These are phyloP conservation scores for Aspergillus sp. DNA, from an alignment of 2,329 filamentous ascomycete genomes.

Conservation along the genomic window DNA sequence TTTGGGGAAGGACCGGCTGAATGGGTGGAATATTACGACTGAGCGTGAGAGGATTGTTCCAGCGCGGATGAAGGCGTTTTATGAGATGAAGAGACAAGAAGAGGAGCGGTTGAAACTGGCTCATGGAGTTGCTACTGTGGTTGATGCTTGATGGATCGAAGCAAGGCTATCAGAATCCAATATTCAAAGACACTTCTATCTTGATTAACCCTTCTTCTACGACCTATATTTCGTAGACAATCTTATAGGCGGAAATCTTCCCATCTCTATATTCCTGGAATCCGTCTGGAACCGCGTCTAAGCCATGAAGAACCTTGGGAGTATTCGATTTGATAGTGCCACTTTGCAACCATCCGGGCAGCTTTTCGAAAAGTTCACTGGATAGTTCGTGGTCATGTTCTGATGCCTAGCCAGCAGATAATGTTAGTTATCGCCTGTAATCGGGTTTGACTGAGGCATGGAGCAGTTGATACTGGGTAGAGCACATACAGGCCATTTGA, in stretches of 20 bases:
- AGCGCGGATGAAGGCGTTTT: constrained; percentile 6
- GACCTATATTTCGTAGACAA: constrained; percentile 33
- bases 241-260: constrained; percentile 42
- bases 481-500: constrained; percentile 39
- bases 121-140: not conserved
- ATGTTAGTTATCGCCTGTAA: no score
- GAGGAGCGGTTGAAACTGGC: constrained; percentile 15
- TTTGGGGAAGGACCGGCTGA: constrained; percentile 47
- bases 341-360: constrained; percentile 35
- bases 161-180: no score
- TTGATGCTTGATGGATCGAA: no score
- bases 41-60: constrained; percentile 36
- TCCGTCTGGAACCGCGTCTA: constrained; percentile 33
- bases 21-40: constrained; percentile 50
- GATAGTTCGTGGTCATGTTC: constrained; percentile 39
- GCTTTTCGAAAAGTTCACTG: constrained; percentile 38
- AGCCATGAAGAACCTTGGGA: constrained; percentile 28
- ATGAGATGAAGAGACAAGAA: constrained; percentile 12
- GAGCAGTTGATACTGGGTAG: not conserved
- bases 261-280: constrained; percentile 43
- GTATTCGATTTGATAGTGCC: constrained; percentile 39
- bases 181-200: no score
- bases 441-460: no score
- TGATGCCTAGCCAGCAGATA: constrained; percentile 26
- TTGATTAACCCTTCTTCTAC: not conserved